Evolutionary conservation across 805 yeast genomes (phyloP).

Genomic region (Sugiyamaella americana): DNA sequence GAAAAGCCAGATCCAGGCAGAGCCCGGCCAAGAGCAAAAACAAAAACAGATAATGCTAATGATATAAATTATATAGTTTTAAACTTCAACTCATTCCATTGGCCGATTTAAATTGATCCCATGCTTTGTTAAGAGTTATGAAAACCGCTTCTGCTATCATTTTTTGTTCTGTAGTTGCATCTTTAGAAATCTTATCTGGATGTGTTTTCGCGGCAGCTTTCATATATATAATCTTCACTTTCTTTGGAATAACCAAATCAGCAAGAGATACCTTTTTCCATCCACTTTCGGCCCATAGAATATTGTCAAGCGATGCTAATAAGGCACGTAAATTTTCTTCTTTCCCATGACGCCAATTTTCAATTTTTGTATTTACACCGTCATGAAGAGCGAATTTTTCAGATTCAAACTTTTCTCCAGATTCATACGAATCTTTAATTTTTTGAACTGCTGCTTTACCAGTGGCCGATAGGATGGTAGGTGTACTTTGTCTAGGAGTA

Average conservation of each 20-base stretch:
- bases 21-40: too few species aligned
- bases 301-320: constrained; percentile 57
- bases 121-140: constrained; percentile 74
- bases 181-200: constrained; percentile 72
- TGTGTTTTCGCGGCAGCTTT: constrained; percentile 72
- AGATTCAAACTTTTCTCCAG: constrained; percentile 44
- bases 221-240: constrained; percentile 79
- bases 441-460: constrained; percentile 45
- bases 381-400: constrained; percentile 62
- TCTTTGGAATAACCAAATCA: constrained; percentile 82
- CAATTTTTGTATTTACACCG: constrained; percentile 47
- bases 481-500: constrained; percentile 18
- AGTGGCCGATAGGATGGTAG: constrained; percentile 28
- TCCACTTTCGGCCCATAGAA: constrained; percentile 60
- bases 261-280: constrained; percentile 64
- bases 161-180: constrained; percentile 58
- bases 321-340: constrained; percentile 76
- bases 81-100: too few species aligned
- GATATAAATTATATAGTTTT: too few species aligned
- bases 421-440: constrained; percentile 43
- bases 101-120: constrained; percentile 73
- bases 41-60: too few species aligned
- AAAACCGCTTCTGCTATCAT: constrained; percentile 86
- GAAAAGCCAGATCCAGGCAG: too few species aligned
- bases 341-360: constrained; percentile 66